Conservation (phyloP, 2,329 filamentous ascomycete species). For the Aureobasidium sp. region DNA sequence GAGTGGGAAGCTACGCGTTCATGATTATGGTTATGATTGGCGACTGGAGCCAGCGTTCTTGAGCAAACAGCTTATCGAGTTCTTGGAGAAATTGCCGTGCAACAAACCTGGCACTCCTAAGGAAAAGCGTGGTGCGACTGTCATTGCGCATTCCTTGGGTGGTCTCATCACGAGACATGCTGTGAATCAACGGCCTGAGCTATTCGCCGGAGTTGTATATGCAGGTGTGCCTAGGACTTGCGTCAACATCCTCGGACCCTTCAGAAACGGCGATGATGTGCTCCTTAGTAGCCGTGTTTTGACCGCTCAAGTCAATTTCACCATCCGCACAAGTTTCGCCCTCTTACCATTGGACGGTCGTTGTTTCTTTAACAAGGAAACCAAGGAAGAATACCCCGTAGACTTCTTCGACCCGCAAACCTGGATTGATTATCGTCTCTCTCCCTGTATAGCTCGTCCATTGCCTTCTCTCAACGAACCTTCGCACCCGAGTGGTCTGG, state of each 20-base stretch:
- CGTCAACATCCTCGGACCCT: constrained; percentile 81
- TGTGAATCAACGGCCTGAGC: constrained; percentile 73
- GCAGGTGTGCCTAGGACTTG: constrained; percentile 78
- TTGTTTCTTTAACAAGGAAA: constrained; percentile 78
- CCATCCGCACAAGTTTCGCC: constrained; percentile 74
- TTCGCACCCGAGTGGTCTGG: constrained; percentile 30
- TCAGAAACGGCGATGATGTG: constrained; percentile 88
- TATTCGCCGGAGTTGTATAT: constrained; percentile 80
- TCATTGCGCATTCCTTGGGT: constrained; percentile 81
- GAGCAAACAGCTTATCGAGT: constrained; percentile 61
- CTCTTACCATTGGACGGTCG: constrained; percentile 78
- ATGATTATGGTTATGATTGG: constrained; percentile 96
- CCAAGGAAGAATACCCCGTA: constrained; percentile 69
- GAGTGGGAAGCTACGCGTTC: constrained; percentile 63
- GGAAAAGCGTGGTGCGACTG: constrained; percentile 59
- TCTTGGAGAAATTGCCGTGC: constrained; percentile 63
- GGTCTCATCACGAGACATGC: constrained; percentile 82
- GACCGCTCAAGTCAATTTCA: constrained; percentile 89
- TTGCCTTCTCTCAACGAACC: constrained; percentile 45
- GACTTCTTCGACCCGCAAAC: constrained; percentile 74
- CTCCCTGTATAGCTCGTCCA: constrained; percentile 64
- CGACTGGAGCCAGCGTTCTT: constrained; percentile 71
- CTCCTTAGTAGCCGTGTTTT: constrained; percentile 81
- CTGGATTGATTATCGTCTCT: constrained; percentile 72
- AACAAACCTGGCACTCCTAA: constrained; percentile 51